Percentiles rank a stretch among this genome's conserved stretches.
Conservation (phyloP, 352 stramenopile species). For the Globisporangium cylindrosporum region DNA sequence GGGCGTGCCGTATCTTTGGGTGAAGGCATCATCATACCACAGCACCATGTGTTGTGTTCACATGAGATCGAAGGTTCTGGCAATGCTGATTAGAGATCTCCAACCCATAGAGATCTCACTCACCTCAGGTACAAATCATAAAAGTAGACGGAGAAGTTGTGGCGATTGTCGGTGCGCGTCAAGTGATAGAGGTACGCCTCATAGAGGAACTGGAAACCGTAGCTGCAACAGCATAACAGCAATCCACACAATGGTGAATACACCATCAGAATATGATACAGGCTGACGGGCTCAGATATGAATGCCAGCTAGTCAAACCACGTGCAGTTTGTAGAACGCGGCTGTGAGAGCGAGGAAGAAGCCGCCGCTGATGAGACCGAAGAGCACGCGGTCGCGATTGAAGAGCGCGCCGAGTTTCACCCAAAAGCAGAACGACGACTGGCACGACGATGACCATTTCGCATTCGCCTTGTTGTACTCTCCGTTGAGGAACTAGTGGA, state of each 20-base stretch:
- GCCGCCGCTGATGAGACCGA: conserved; percentile 84
- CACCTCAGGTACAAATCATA: conserved; percentile 98
- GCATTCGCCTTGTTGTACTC: conserved; percentile 52
- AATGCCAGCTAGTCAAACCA: not conserved
- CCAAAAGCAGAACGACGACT: conserved; percentile 56
- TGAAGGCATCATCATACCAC: not conserved
- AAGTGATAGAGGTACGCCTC: conserved; percentile 99
- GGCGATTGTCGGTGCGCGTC: conserved; percentile 96
- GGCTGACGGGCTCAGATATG: not conserved
- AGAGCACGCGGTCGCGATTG: conserved; percentile 83
- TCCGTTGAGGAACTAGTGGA: conserved; percentile 60
- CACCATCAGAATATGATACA: not conserved
- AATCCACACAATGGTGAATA: not conserved
- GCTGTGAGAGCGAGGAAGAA: conserved; percentile 86
- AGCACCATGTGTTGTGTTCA: too few species aligned
- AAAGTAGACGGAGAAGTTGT: conserved; percentile 99
- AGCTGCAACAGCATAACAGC: conserved; percentile 28
- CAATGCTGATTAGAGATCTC: too few species aligned
- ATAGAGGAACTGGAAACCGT: conserved; percentile 93
- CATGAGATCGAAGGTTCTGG: too few species aligned
- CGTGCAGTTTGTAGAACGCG: conserved; percentile 84
- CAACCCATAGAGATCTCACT: too few species aligned
- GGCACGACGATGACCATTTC: conserved; percentile 43
- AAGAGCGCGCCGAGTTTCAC: conserved; percentile 41
- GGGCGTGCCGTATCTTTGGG: conserved; percentile 68